Base-by-base conservation (phyloP, 352 stramenopile species). In the Nothophytophthora sp. region DNA sequence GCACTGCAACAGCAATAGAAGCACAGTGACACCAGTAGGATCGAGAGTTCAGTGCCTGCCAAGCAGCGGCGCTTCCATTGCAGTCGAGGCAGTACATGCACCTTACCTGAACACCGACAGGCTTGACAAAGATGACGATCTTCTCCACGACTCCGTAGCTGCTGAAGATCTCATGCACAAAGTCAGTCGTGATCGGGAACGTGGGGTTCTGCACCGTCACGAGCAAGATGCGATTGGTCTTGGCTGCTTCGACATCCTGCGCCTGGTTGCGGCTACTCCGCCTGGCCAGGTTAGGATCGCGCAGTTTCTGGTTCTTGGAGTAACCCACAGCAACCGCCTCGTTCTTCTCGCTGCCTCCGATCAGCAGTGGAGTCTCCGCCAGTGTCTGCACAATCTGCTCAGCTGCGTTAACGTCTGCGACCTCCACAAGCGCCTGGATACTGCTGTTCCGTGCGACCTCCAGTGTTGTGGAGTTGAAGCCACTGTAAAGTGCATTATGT, bases 181-280 rank as follows among this genome's bases (percentile, higher is more conserved):
- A 60, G 16, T 85, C 70, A 0, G 70, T 77, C 28, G 73, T 80
- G 55, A 87, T 77, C 9, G 70, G 73, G 30, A 80, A 82, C 46
- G 69, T 81, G 19, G 76, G 73, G 51, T 83, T 85, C 55, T 87
- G 76, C 33, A 87, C 67, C 18, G 76, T 87, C 13, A 85, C 70
- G 19, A 87, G 67, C 56, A 87, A 32, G 42, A 87, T 87, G 40
- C 73, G 73, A 42, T 87, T 85, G 50, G 47, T 58, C 22, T 67
- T 59, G 5, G 33, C 59, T 20, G 41, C 28, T 3, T 61, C 41
- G 27, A 24, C 24, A 9, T 35, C 25, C 10, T 49, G 24, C 13
- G 27, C 24, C 7, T 57, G 29, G n/a, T 54, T 38, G 12, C 53
- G 41, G 15, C 47, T 23, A 5, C 48, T 39, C 15, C 34, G 34